Conservation (phyloP, 2,329 filamentous ascomycete species). For the Colletotrichum higginsianum region DNA sequence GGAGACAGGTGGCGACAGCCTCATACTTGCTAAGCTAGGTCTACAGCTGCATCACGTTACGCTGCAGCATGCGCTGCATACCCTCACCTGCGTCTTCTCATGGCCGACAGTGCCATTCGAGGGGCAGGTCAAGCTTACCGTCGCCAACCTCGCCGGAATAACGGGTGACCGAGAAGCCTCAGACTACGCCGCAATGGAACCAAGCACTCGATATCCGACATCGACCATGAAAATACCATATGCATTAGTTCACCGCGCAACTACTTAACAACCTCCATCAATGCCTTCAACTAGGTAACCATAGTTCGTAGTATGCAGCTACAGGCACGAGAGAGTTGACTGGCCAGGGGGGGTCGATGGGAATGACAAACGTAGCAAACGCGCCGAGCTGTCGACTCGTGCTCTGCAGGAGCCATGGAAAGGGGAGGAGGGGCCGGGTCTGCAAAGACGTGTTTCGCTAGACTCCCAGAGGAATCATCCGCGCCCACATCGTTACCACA, state of each 20-base stretch:
- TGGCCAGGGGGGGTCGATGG: neutral
- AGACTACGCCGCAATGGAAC: neutral
- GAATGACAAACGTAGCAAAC: constrained; percentile 27
- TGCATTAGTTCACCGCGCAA: neutral
- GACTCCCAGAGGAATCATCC: constrained; percentile 29
- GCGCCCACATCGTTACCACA: constrained; percentile 31
- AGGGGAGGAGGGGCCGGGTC: constrained; percentile 22
- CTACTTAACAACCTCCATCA: neutral
- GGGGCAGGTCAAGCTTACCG: constrained; percentile 1
- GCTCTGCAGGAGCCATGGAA: constrained; percentile 13
- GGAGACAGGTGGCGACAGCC: constrained; percentile 2
- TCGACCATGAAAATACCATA: neutral
- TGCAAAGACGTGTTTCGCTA: constrained; percentile 30
- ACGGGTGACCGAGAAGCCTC: constrained; percentile 1
- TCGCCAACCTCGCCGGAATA: neutral
- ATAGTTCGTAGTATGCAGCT: neutral
- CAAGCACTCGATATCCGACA: neutral
- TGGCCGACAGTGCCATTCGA: neutral
- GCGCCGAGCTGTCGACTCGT: constrained; percentile 19
- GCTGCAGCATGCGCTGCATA: constrained; percentile 20
- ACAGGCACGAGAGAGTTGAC: neutral
- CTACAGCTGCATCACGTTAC: constrained; percentile 30
- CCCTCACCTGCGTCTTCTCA: constrained; percentile 5
- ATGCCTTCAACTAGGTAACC: neutral
- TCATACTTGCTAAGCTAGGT: constrained; percentile 17